Base-by-base conservation (phyloP, 305 asterid species). In the Fraxinus baroniana region DNA sequence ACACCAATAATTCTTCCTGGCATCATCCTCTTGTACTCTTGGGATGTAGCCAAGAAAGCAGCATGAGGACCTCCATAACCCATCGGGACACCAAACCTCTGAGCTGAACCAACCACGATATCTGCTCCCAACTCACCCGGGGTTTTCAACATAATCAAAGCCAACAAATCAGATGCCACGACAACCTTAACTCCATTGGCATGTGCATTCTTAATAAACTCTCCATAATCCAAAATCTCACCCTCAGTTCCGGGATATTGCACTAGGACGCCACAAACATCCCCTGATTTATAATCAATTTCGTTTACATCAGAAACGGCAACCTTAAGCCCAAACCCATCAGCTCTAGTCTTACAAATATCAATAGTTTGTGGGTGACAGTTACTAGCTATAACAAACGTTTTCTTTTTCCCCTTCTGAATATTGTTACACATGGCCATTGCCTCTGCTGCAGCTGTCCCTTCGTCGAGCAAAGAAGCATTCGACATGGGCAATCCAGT, bases 1-100 rank as follows among this genome's bases (percentile, higher is more conserved):
- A 95, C 87, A 81, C 99, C 99, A 83, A 95, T 95, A 85, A 95
- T 95, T 89, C 99, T 91, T 77, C 99, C 99, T 0, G 99, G 99
- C 99, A 95, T 95, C 95, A 95, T 93, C 90, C 99, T 90, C 87
- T 95, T 95, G 81, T 95, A 95, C 91, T 95, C 99, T 81, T 95
- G 99, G 10, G 99, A 94, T 0, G 99, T 95, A 36, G 99, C 99
- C 89, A 96, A 85, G 90, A 96, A 96, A 35, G 98, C 99, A 0
- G 99, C 99, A 76, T 96, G 99, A 57, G 99, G 99, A 18, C 99
- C 99, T 10, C 99, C 99, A 80, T 96, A 96, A 17, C 99, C 99
- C 99, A 96, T 94, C 1, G 99, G 99, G 71, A 96, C 99, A 35
- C 99, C 99, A 85, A 96, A 96, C 89, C 99, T 92, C 90, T 96